Percentiles rank a stretch among this genome's conserved stretches.
phyloP scores from a whole-genome alignment of 805 yeast genomes.

The Starmerella tilneyi region DNA sequence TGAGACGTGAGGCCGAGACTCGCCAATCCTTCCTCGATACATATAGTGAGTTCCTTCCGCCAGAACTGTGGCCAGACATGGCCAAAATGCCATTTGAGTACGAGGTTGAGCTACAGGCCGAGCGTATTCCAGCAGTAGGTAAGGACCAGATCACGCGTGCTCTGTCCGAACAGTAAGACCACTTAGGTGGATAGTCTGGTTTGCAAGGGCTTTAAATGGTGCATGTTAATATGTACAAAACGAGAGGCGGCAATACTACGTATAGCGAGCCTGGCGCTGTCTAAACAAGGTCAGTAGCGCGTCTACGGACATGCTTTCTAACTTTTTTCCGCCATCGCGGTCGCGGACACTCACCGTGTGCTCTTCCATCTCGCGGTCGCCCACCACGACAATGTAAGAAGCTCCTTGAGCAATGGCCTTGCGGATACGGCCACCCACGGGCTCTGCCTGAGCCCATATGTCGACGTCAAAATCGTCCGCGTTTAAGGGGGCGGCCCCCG shows the following conservation, averaged over 20 bases:
- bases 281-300: conserved; percentile 47
- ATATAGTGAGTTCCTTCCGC: conserved; percentile 50
- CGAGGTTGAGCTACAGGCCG: conserved; percentile 19
- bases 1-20: conserved; percentile 37
- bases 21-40: conserved; percentile 38
- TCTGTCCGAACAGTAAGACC: background rate
- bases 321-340: conserved; percentile 38
- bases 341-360: conserved; percentile 56
- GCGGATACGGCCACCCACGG: conserved; percentile 70
- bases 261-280: background rate
- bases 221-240: no score
- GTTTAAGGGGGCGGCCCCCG: conserved; percentile 38
- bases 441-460: conserved; percentile 60
- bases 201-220: no score
- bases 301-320: conserved; percentile 37
- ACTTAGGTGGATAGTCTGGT: no score
- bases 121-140: conserved; percentile 20
- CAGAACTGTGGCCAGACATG: conserved; percentile 41
- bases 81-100: conserved; percentile 30
- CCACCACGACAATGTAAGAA: conserved; percentile 71
- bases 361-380: conserved; percentile 65
- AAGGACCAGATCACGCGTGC: conserved; percentile 8
- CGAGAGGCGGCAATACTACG: no score
- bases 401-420: conserved; percentile 69
- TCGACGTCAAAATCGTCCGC: conserved; percentile 62